Evolutionary conservation across 257 asterid species (phyloP).

Genomic region (Ligustrum vulgare): DNA sequence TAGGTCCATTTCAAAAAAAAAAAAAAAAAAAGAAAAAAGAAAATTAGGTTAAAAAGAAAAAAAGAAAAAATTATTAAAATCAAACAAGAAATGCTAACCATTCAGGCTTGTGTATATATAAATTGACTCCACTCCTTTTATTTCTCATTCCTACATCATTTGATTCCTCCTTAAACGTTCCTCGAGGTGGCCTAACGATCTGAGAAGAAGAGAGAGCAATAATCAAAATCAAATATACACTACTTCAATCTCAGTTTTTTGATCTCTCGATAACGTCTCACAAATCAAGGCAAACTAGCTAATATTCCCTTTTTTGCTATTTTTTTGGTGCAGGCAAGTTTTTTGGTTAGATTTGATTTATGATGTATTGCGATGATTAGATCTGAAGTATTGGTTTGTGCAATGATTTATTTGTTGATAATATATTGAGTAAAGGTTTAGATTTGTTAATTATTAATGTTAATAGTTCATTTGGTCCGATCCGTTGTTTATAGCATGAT

Average conservation of each 20-base stretch:
- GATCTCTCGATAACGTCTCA: conserved; percentile 1
- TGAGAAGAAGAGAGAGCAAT: neutral
- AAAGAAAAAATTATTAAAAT: neutral
- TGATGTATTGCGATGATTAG: conserved; percentile 3
- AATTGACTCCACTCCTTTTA: neutral
- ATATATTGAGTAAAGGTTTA: neutral
- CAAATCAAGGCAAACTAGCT: conserved; percentile 10
- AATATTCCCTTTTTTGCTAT: neutral
- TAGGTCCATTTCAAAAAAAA: too few species aligned
- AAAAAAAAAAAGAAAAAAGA: neutral
- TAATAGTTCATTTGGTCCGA: neutral
- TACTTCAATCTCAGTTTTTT: conserved; percentile 10
- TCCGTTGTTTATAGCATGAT: neutral
- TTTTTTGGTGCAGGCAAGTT: neutral
- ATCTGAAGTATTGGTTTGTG: conserved; percentile 18
- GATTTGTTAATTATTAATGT: neutral
- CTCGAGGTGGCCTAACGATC: neutral
- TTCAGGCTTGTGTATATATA: conserved; percentile 11
- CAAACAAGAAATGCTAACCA: neutral
- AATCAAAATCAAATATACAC: neutral
- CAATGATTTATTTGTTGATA: neutral
- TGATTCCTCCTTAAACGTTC: conserved; percentile 2
- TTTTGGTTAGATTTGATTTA: neutral
- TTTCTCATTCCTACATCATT: neutral
- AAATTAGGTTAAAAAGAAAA: neutral